Base-by-base conservation (phyloP, 106 monocot genomes). In the Amphibolis antarctica region DNA sequence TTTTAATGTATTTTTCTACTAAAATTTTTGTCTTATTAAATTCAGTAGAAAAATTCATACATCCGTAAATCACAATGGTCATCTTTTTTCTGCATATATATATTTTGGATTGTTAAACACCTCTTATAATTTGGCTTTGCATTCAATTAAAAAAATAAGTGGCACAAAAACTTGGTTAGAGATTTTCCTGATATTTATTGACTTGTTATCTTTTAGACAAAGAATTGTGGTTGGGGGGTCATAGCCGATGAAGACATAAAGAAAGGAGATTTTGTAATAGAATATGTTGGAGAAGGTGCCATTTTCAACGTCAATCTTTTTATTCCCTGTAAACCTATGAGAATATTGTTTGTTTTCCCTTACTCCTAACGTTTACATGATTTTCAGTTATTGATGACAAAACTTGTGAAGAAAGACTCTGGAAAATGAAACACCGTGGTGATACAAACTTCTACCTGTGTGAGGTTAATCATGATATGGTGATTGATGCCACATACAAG, bases 201-300 rank as follows among this genome's bases (percentile, higher is more conserved):
- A 21, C 42, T n/a, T 63, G 18, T 3, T 3, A 21, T 9, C n/a
- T 56, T 76, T 42, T 76, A 98, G 96, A 98, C 96, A 47, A 77
- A 84, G 75, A 90, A 87, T 68, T 98, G 96, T 66, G 96, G 96
- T 62, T 66, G 68, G 45, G 96, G 96, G 1, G 21, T 98, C 44
- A 72, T 84, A 53, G 78, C 86, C 30, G 84, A 90, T 42, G 96
- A 98, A 67, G 86, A 84, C 66, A 98, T 98, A 69, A 82, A 68
- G 26, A 79, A 76, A 77, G 96, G 96, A 56, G 96, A 98, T 60
- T 98, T 98, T 76, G 79, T 90, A 27, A 85, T 90, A 30, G 90
- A 98, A 59, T 98, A 98, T 77, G 96, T 98, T 13, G 96, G 96
- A 53, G 96, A 98, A 98, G 90, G 96, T 98, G 65, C n/a, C 28